Evolutionary conservation across 2,329 filamentous ascomycete species (phyloP).

Genomic region (Tolypocladium inflatum): DNA sequence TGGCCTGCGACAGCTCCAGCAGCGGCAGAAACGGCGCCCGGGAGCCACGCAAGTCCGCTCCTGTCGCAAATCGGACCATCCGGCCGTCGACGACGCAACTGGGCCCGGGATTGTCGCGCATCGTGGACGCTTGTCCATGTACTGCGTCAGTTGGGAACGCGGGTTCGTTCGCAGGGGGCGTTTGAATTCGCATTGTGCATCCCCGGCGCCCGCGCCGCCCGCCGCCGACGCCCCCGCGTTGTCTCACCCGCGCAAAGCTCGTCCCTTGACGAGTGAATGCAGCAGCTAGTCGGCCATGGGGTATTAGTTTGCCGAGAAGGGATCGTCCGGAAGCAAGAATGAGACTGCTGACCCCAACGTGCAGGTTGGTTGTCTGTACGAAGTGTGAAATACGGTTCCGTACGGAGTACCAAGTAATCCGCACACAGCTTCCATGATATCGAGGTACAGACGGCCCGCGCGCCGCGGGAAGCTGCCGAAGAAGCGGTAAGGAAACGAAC

Average conservation of each 20-base stretch:
- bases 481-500: constrained; percentile 1
- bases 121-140: not conserved
- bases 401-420: not conserved
- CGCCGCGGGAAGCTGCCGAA: constrained; percentile 1
- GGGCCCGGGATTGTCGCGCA: not conserved
- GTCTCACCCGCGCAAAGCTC: not conserved
- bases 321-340: not conserved
- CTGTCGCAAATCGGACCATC: not conserved
- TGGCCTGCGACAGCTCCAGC: not conserved
- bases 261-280: not conserved
- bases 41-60: not conserved
- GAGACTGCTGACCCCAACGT: not conserved
- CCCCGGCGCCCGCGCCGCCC: constrained; percentile 3
- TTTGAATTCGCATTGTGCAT: not conserved
- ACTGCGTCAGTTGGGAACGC: not conserved
- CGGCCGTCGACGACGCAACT: not conserved
- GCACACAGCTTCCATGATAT: not conserved
- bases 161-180: not conserved
- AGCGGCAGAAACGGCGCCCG: not conserved
- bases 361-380: not conserved
- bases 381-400: not conserved
- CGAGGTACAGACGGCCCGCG: not conserved
- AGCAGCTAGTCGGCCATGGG: not conserved
- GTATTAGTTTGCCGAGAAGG: not conserved
- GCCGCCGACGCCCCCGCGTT: constrained; percentile 1